A percentile compares a stretch with the other conserved stretches of the same genome.
phyloP scores from a whole-genome alignment of 768 basidiomycete genomes.

The Imleria badia region DNA sequence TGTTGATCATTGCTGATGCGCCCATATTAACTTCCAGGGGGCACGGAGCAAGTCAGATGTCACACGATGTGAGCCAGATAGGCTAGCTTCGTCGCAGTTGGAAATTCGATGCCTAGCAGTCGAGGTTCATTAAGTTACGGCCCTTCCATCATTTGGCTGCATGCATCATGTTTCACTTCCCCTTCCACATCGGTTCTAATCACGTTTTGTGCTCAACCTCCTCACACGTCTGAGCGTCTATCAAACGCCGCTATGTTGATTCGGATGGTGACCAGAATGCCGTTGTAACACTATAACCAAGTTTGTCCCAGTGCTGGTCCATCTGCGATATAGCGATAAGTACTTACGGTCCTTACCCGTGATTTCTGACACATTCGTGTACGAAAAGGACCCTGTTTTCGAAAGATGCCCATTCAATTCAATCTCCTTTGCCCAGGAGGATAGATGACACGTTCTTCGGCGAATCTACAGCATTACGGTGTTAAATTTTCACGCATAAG shows the following conservation, averaged over 20 bases:
- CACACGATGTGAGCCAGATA: too few relatives aligned
- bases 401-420: neutral
- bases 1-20: neutral
- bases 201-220: neutral
- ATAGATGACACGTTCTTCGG: neutral
- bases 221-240: neutral
- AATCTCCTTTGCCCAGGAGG: neutral
- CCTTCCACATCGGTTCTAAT: neutral
- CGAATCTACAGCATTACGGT: neutral
- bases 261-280: neutral
- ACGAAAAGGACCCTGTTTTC: neutral
- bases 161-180: neutral
- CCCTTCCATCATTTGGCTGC: neutral
- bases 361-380: neutral
- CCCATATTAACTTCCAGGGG: neutral
- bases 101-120: too few relatives aligned
- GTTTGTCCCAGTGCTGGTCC: neutral
- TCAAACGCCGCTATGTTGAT: neutral
- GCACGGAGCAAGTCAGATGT: neutral
- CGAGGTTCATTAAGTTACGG: neutral
- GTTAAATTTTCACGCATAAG: neutral
- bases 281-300: conserved; percentile 4
- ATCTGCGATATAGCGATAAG: neutral
- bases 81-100: too few relatives aligned
- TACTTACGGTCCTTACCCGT: neutral